Evolutionary conservation across 768 basidiomycete genomes (phyloP), one percentile per base, ranked within the genome.

Genomic region (Kwoniella sp.): DNA sequence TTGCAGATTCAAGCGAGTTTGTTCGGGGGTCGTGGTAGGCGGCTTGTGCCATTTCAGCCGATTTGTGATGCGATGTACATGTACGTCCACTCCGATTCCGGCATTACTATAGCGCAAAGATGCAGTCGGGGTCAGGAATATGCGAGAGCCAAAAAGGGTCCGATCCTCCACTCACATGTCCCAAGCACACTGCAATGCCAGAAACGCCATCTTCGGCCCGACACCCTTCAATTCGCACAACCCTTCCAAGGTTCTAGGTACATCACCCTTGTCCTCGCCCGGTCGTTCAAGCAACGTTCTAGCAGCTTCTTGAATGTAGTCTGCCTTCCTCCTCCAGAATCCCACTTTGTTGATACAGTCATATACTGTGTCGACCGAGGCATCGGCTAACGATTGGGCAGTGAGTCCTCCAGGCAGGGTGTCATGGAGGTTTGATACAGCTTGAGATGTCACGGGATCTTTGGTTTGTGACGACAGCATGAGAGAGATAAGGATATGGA

Each of bases 391-490:
- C 0, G 84, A 86, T n/a, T 87, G 84, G 0, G 94, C 82, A 0
- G 87, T 88, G 24, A 99, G 78, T n/a, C 85, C 87, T 0, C 91
- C 91, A 1, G 91, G 90, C 2, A 99, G 77, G 0, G 87, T 85
- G 1, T 77, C 74, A 19, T 92, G 87, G 1, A 97, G 84, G 64
- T 88, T 90, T 1, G 81, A 76, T 0, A 94, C 85, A 0, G 94
- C 94, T 0, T 88, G 85, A 59, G 90, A 86, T 0, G 90, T 92
- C 19, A 92, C 88, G 70, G 90, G 87, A 75, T 95, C 93, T 65
- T 94, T 97, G 3, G 95, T 97, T 77, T 98, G 95, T 1, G 92
- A 92, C 10, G 90, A 92, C 1, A 98, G 85, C 92, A 97, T 96
- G 49, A 99, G 83, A 2, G 93, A 91, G 7, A 99, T 85, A 22